Percentiles rank a stretch among this genome's conserved stretches.
Evolutionary conservation across 306 rosid species (phyloP).

Genomic region (Elaeagnus macrophylla): DNA sequence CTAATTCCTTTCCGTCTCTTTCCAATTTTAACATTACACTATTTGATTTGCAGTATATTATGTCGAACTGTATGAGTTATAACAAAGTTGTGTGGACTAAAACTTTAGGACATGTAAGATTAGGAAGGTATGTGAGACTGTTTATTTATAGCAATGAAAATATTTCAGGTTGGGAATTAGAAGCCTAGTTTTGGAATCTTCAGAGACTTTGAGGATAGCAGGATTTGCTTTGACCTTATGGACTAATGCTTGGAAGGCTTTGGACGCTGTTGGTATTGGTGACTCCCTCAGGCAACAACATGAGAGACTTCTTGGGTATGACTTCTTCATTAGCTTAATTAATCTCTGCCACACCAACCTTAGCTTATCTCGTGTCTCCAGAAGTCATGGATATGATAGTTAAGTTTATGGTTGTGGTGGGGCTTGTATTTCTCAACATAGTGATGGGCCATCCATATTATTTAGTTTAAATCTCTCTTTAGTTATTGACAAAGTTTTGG

Average conservation of each 20-base stretch:
- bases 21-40: not conserved
- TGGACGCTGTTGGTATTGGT: constrained; percentile 46
- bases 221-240: constrained; percentile 42
- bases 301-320: constrained; percentile 26
- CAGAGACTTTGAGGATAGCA: constrained; percentile 29
- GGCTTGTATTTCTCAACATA: too few relatives aligned
- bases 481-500: too few relatives aligned
- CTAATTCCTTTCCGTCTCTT: not conserved
- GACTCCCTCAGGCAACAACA: constrained; percentile 37
- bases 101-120: not conserved
- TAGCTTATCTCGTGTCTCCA: too few relatives aligned
- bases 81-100: too few relatives aligned
- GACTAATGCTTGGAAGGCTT: constrained; percentile 55
- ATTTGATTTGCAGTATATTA: not conserved
- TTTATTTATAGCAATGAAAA: not conserved
- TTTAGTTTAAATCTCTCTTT: too few relatives aligned
- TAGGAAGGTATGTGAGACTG: too few relatives aligned
- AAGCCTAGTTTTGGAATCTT: constrained; percentile 52
- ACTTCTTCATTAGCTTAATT: not conserved
- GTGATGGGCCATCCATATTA: too few relatives aligned
- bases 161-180: constrained; percentile 32
- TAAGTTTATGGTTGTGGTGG: too few relatives aligned
- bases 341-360: not conserved
- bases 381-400: too few relatives aligned
- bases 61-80: too few relatives aligned